Evolutionary conservation across 306 rosid species (phyloP), one percentile per base, ranked within the genome.

Genomic region (Sechiopsis laciniata): DNA sequence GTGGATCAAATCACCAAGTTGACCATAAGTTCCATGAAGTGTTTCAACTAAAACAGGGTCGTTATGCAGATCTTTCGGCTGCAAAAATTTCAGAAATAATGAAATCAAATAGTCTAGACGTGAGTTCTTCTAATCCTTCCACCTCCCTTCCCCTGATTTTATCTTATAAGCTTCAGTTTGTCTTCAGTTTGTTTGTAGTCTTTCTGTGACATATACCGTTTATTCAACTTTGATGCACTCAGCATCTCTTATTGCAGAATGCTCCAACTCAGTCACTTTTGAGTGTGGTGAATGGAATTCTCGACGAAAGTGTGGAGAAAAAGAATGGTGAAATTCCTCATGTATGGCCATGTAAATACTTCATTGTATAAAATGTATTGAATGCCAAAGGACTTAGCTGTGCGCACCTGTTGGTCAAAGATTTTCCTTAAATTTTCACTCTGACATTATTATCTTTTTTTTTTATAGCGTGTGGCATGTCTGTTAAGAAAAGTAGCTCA

Each of bases 181-280:
- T 69, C 71, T 74, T 78, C 73, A 32, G 76, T 81, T 84, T 42
- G 73, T 69, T 15, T 21, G 14, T 68, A 42, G 58, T 48, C 42
- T 69, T 69, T 50, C 73, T 21, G 73, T 69, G 56, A 69, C 57
- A 22, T 69, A 69, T 22, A 69, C 37, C 40, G 65, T 55, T 80
- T 60, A 82, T 80, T 81, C 78, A 76, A 84, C 83, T 76, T 84
- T 90, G 82, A 92, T 87, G 85, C 80, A 24, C 77, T 85, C 90
- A 83, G 89, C 85, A 84, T 84, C 86, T 94, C 59, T 74, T 83
- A 70, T 51, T 91, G 92, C 97, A 94, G 95, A 94, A 87, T 77
- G 96, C 99, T 78, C 97, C 99, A 9, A 94, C 99, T 45, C 96
- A 91, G 51, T 94, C 94, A 0, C 94, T 94, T 71, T 53, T 94